Evolutionary conservation across 2,329 filamentous ascomycete genomes (phyloP).

Genomic region (Pseudogymnoascus sp.): DNA sequence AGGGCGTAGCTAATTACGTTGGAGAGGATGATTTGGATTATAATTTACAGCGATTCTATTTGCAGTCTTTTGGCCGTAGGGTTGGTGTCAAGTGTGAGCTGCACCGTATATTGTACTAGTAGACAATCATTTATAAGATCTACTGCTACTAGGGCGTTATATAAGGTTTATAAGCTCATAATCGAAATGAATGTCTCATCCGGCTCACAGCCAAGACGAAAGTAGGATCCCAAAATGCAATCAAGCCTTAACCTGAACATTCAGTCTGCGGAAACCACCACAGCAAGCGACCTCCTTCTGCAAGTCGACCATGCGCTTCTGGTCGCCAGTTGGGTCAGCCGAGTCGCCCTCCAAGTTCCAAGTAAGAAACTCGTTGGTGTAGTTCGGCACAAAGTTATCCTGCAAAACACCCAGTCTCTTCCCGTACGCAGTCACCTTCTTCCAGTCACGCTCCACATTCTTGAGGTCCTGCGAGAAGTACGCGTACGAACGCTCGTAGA

Average conservation of each 20-base stretch:
- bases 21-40: neutral
- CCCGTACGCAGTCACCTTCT: slow-evolving; percentile 69
- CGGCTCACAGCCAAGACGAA: neutral
- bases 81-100: neutral
- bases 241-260: slow-evolving; percentile 15
- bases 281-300: slow-evolving; percentile 58
- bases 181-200: neutral
- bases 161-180: neutral
- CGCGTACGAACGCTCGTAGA: slow-evolving; percentile 71
- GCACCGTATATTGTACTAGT: neutral
- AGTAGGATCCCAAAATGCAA: neutral
- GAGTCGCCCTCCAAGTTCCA: slow-evolving; percentile 62
- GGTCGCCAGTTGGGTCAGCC: slow-evolving; percentile 60
- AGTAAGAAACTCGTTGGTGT: slow-evolving; percentile 63
- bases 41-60: neutral
- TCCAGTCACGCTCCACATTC: slow-evolving; percentile 69
- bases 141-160: neutral
- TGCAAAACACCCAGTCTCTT: slow-evolving; percentile 63
- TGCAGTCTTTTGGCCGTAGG: neutral
- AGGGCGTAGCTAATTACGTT: neutral
- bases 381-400: slow-evolving; percentile 61
- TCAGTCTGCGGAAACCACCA: slow-evolving; percentile 56
- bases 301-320: slow-evolving; percentile 65
- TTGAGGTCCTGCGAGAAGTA: slow-evolving; percentile 70
- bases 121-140: neutral